phyloP scores from a whole-genome alignment of 202 grass and related monocot genomes.

The Eragrostis tef region DNA sequence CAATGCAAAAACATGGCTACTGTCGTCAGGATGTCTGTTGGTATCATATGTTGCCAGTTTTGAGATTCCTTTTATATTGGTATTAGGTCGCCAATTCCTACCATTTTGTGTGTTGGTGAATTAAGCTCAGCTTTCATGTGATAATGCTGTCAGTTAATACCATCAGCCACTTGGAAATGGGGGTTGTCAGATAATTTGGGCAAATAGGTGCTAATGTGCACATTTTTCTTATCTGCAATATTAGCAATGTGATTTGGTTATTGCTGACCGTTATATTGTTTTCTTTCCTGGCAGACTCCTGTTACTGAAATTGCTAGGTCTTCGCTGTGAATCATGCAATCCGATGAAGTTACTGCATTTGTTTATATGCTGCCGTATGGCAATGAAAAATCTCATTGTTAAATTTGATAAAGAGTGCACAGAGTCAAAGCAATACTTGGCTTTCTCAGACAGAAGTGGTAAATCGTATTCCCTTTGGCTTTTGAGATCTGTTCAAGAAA shows the following conservation, averaged over 20 bases:
- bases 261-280: constrained; percentile 40
- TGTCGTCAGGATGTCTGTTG: not conserved
- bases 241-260: constrained; percentile 7
- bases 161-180: constrained; percentile 19
- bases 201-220: not conserved
- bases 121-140: constrained; percentile 23
- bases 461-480: constrained; percentile 65
- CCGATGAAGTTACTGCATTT: constrained; percentile 57
- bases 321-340: constrained; percentile 53
- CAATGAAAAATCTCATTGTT: constrained; percentile 70
- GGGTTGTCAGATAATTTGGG: constrained; percentile 12
- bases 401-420: constrained; percentile 55
- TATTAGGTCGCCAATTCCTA: not conserved
- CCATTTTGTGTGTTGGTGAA: not conserved
- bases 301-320: constrained; percentile 59
- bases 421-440: constrained; percentile 52
- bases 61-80: too few species aligned
- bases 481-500: constrained; percentile 69
- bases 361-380: constrained; percentile 79
- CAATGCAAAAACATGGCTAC: too few species aligned
- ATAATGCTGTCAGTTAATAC: not conserved
- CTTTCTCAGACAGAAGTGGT: constrained; percentile 52
- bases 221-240: constrained; percentile 30
- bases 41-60: not conserved
- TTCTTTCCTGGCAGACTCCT: constrained; percentile 61